phyloP scores from a whole-genome alignment of 257 asterid genomes.

The Ballota nigra region DNA sequence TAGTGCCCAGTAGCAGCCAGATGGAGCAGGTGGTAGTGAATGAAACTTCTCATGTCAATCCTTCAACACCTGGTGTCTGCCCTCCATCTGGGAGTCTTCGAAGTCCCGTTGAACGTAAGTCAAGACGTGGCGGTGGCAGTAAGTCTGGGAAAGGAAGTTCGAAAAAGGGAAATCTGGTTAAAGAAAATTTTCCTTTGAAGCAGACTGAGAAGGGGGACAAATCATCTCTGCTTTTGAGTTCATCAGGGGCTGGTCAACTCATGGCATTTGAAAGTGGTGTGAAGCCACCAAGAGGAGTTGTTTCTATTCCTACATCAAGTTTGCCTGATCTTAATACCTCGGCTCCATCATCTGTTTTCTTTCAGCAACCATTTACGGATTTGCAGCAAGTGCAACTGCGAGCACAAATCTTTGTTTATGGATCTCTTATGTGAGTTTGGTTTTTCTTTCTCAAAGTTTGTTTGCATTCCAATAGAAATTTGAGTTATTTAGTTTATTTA shows the following conservation, averaged over 20 bases:
- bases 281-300: slow-evolving; percentile 46
- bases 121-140: slow-evolving; percentile 67
- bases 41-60: slow-evolving; percentile 46
- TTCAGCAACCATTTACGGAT: slow-evolving; percentile 93
- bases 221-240: slow-evolving; percentile 42
- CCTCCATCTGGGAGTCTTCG: slow-evolving; percentile 42
- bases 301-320: slow-evolving; percentile 56
- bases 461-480: neutral
- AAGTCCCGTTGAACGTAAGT: slow-evolving; percentile 57
- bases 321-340: slow-evolving; percentile 86
- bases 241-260: slow-evolving; percentile 47
- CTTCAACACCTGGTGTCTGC: slow-evolving; percentile 38
- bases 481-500: neutral
- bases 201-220: slow-evolving; percentile 51
- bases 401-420: slow-evolving; percentile 96
- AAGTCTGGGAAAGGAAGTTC: slow-evolving; percentile 63
- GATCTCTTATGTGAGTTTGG: slow-evolving; percentile 87
- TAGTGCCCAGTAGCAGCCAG: slow-evolving; percentile 44
- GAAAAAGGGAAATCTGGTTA: slow-evolving; percentile 51
- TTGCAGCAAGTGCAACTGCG: slow-evolving; percentile 94
- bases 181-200: slow-evolving; percentile 48
- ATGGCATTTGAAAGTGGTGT: slow-evolving; percentile 47
- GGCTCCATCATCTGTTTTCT: slow-evolving; percentile 51
- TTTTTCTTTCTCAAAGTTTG: slow-evolving; percentile 3
- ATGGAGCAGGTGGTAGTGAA: slow-evolving; percentile 23